A percentile compares a stretch with the other conserved stretches of the same genome.
Conservation (phyloP, 2,329 filamentous ascomycete species). For the Epicoccum nigrum region DNA sequence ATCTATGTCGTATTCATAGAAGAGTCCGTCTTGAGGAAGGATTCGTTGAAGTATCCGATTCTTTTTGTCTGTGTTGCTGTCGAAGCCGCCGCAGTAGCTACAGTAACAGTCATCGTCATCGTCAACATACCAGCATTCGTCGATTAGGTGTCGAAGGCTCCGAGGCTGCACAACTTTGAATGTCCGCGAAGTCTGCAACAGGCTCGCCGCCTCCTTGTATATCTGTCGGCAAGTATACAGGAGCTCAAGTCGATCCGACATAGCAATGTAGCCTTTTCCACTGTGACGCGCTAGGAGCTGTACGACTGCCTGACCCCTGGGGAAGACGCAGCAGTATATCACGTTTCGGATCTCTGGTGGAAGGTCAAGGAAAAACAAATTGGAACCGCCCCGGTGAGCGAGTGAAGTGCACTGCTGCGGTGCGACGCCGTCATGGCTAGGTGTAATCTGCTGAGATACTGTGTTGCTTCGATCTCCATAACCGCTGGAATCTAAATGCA, state of each 20-base stretch:
- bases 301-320: not conserved
- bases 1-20: not conserved
- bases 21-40: not conserved
- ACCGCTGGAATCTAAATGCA: no score
- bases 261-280: not conserved
- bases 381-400: not conserved
- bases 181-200: not conserved
- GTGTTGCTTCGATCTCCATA: no score
- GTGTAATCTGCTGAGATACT: no score
- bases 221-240: not conserved
- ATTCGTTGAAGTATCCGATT: not conserved
- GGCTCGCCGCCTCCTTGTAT: not conserved
- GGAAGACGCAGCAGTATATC: slow-evolving; percentile 1
- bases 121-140: no score
- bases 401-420: not conserved
- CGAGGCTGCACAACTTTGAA: not conserved
- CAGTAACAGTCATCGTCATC: no score
- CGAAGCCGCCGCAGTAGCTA: no score
- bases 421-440: no score
- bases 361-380: not conserved
- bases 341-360: not conserved
- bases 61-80: no score
- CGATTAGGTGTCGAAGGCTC: not conserved
- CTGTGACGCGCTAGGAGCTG: not conserved
- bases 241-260: not conserved